phyloP scores from a whole-genome alignment of 2,329 filamentous ascomycete genomes.

The Parastagonospora avenae region DNA sequence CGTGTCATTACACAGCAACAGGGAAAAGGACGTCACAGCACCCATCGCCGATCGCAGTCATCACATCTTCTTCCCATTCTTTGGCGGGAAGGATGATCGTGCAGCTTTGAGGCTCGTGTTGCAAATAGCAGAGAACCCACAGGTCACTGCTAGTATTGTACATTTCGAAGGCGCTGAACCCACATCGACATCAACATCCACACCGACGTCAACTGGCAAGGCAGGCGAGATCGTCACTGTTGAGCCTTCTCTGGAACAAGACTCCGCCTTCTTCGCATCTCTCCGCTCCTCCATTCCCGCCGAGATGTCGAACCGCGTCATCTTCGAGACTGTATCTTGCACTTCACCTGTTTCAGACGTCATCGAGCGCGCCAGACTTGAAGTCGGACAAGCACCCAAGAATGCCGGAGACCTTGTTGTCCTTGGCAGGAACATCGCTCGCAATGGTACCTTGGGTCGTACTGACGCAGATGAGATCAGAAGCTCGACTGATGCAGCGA shows the following conservation, averaged over 20 bases:
- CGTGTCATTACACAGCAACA: slow-evolving; percentile 57
- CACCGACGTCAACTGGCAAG: slow-evolving; percentile 21
- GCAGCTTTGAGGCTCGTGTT: slow-evolving; percentile 80
- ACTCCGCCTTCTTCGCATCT: slow-evolving; percentile 62
- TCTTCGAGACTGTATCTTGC: slow-evolving; percentile 59
- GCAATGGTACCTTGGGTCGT: slow-evolving; percentile 30
- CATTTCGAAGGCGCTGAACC: slow-evolving; percentile 55
- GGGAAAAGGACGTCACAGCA: slow-evolving; percentile 60
- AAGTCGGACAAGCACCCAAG: slow-evolving; percentile 64
- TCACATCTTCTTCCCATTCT: slow-evolving; percentile 85
- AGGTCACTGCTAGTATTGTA: slow-evolving; percentile 78
- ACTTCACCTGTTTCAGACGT: slow-evolving; percentile 49
- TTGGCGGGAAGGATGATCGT: slow-evolving; percentile 82
- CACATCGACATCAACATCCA: slow-evolving; percentile 11
- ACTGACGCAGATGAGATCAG: slow-evolving; percentile 48
- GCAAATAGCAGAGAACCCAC: slow-evolving; percentile 78
- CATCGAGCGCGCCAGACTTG: slow-evolving; percentile 60
- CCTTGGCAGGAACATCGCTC: slow-evolving; percentile 59
- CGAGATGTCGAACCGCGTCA: slow-evolving; percentile 58
- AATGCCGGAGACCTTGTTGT: slow-evolving; percentile 76
- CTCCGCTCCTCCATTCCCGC: slow-evolving; percentile 61
- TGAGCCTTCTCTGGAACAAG: slow-evolving; percentile 45
- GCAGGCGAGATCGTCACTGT: slow-evolving; percentile 16
- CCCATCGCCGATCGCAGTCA: slow-evolving; percentile 72
- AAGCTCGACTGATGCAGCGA: slow-evolving; percentile 36